Base-by-base conservation (phyloP, 2,329 filamentous ascomycete species). In the Malbranchea cinnamomea region DNA sequence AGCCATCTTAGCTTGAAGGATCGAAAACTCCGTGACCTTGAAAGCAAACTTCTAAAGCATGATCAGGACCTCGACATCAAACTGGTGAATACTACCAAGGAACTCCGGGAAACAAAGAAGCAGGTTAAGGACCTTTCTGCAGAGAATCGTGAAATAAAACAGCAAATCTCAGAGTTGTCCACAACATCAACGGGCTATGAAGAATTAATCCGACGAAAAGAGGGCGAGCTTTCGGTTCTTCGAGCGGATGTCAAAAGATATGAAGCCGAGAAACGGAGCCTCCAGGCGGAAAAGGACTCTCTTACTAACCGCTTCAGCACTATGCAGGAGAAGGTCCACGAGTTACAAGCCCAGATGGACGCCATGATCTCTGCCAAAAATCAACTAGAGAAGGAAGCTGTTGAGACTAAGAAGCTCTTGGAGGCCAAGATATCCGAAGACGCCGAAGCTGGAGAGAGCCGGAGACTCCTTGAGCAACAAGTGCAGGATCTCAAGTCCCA, bases 161-260 rank as follows among this genome's bases (percentile, higher is more conserved):
- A 84, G 43, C 84, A 94, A 45, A 74, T 98, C 31, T 70, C 79
- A 0, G 76, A 93, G 41, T 63, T 98, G 11, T 89, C 89, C 0
- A 75, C 82, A 28, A 94, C 87, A 0, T 93, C 87, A 1, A 91
- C 84, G 0, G 83, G 85, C 47, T 95, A 93, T 41, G 89, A 98
- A 54, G 87, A 95, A 44, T 69, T 95, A 24, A 78, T 98, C 14
- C 71, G 84, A 14, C 77, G 80, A 35, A 98, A 95, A 52, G 89
- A 98, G 49, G 93, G 85, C 51, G 91, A 98, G 48, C 63, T 98
- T 12, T 69, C 78, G 1, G 67, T 95, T 26, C 66, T 95, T 19
- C 82, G 84, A 42, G 74, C 74, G 7, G 89, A 98, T 50, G 72
- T 85, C 39, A 80, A 78, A 50, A 82, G 78, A 39, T 77, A 78